These are phyloP conservation scores for Fraxinus angustifolia DNA, from an alignment of 305 asterid genomes.

Conservation along the genomic window DNA sequence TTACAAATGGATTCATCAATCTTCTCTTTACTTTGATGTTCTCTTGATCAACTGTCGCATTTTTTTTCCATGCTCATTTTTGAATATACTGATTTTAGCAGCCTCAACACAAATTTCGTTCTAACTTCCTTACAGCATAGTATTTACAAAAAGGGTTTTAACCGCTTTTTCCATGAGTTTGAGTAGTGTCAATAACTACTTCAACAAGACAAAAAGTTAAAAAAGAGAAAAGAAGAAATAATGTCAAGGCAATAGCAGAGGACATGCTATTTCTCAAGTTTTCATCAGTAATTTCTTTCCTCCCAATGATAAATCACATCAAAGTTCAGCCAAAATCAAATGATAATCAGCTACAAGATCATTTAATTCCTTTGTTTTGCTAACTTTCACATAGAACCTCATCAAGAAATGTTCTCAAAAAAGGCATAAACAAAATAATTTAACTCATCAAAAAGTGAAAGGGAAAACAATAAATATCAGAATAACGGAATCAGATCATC, in stretches of 20 bases:
- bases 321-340: neutral
- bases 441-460: neutral
- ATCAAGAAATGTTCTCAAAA: neutral
- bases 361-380: neutral
- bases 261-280: neutral
- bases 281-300: neutral
- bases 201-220: neutral
- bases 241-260: neutral
- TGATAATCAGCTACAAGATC: neutral
- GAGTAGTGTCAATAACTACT: neutral
- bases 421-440: neutral
- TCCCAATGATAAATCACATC: neutral
- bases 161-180: neutral
- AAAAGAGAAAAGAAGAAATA: neutral
- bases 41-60: neutral
- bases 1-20: neutral
- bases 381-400: neutral
- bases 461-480: neutral
- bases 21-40: neutral
- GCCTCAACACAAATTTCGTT: neutral
- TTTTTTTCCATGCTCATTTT: neutral
- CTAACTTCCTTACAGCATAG: neutral
- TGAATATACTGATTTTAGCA: neutral
- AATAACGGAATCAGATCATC: neutral
- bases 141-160: neutral